A percentile compares a stretch with the other conserved stretches of the same genome.
These are phyloP conservation scores for Fraxinus paxiana DNA, from an alignment of 305 asterid genomes.

Conservation along the genomic window DNA sequence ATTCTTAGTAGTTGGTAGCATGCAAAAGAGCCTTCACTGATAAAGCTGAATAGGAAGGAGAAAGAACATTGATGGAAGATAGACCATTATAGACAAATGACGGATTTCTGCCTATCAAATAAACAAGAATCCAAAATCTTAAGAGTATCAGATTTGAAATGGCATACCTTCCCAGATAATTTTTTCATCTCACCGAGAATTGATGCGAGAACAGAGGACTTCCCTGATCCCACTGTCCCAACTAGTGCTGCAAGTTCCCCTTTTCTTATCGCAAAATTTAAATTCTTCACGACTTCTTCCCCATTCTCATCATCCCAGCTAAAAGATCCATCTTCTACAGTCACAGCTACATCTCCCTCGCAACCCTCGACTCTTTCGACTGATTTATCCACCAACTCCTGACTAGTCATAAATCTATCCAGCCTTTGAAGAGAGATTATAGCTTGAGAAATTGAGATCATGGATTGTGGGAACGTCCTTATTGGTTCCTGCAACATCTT, in stretches of 20 bases:
- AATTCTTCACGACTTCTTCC: constrained; percentile 45
- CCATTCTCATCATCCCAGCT: constrained; percentile 86
- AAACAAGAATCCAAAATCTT: not conserved
- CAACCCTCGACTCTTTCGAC: constrained; percentile 70
- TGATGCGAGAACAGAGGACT: constrained; percentile 79
- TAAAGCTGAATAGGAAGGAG: not conserved
- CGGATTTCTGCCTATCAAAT: not conserved
- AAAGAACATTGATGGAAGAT: not conserved
- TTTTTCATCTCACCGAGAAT: constrained; percentile 92
- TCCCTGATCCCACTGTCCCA: constrained; percentile 96
- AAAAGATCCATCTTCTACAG: constrained; percentile 58
- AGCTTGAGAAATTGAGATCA: constrained; percentile 94
- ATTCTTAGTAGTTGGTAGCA: not conserved
- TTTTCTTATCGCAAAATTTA: constrained; percentile 55
- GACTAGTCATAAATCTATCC: constrained; percentile 74
- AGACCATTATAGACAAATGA: not conserved
- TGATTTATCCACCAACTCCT: constrained; percentile 55
- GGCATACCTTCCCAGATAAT: constrained; percentile 71
- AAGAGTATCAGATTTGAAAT: not conserved
- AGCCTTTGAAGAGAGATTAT: constrained; percentile 74
- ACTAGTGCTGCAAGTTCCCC: constrained; percentile 81
- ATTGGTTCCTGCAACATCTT: constrained; percentile 87
- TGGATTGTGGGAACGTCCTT: constrained; percentile 80
- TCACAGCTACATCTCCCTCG: constrained; percentile 55
- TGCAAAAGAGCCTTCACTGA: not conserved